Percentiles rank a stretch among this genome's conserved stretches.
phyloP scores from a whole-genome alignment of 23 red algal species.

The Cyanidioschyzon merolae region DNA sequence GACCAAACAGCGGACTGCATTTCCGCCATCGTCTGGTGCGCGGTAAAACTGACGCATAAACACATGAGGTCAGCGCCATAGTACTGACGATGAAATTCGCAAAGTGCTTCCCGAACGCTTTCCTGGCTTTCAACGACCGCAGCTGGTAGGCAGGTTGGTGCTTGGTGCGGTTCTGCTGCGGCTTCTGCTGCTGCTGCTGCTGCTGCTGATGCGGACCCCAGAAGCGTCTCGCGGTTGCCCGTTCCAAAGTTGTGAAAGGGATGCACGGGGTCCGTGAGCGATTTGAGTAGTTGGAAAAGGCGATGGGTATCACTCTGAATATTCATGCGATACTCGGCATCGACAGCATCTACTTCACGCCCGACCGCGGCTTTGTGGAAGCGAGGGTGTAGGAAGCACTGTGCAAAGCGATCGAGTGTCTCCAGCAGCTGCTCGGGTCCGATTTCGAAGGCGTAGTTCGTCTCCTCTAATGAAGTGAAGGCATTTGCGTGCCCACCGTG shows the following conservation, averaged over 20 bases:
- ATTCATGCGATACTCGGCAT: constrained; percentile 91
- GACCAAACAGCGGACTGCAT: neutral
- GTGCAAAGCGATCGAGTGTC: constrained; percentile 85
- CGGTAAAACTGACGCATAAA: constrained; percentile 34
- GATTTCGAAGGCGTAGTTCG: constrained; percentile 20
- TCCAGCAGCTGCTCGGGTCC: constrained; percentile 20
- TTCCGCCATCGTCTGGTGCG: neutral
- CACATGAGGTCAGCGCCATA: constrained; percentile 86
- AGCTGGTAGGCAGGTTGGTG: too few relatives aligned
- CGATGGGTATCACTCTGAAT: constrained; percentile 59
- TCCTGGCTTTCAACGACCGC: constrained; percentile 20
- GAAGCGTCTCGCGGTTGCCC: constrained; percentile 51
- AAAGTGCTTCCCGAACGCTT: constrained; percentile 41
- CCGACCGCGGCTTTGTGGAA: constrained; percentile 66
- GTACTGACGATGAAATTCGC: constrained; percentile 51
- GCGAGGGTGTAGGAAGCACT: constrained; percentile 81
- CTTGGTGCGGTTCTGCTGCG: too few relatives aligned
- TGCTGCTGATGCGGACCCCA: constrained; percentile 19
- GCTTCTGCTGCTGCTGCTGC: neutral
- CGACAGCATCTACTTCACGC: constrained; percentile 80
- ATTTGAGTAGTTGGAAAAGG: constrained; percentile 43
- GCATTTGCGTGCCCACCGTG: constrained; percentile 19
- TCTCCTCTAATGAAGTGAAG: constrained; percentile 24
- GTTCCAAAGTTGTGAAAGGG: constrained; percentile 79
- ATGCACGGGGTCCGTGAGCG: constrained; percentile 38